Evolutionary conservation across 495 filamentous ascomycete genomes (phyloP).

Genomic region (Hypoxylon lienhwacheense): DNA sequence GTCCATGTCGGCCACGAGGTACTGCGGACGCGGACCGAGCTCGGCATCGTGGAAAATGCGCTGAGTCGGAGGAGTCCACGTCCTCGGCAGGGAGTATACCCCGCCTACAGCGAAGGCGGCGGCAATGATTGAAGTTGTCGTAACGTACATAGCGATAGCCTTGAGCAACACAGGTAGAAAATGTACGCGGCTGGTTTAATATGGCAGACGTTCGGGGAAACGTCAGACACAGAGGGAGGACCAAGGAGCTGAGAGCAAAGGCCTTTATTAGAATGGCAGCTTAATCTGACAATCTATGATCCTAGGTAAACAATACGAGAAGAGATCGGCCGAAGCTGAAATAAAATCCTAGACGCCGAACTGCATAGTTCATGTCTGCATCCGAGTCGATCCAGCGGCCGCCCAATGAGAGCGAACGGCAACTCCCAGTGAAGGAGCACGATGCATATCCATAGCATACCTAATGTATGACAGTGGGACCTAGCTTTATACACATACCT

Average conservation of each 20-base stretch:
- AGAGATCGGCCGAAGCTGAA: conserved; percentile 16
- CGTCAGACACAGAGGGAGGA: not conserved
- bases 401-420: conserved; percentile 34
- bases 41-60: conserved; percentile 45
- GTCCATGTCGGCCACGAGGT: conserved; percentile 61
- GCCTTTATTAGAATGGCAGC: conserved; percentile 9
- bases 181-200: too few species aligned
- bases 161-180: not conserved
- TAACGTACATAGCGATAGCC: conserved; percentile 24
- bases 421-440: conserved; percentile 7
- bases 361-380: conserved; percentile 3
- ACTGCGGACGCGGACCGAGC: conserved; percentile 61
- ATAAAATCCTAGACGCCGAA: not conserved
- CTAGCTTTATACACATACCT: not conserved
- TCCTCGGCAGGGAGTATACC: conserved; percentile 22
- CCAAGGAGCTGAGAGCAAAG: conserved; percentile 4
- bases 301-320: too few species aligned
- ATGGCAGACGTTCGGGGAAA: not conserved
- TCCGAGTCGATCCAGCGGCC: conserved; percentile 1
- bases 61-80: conserved; percentile 16
- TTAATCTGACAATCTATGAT: not conserved
- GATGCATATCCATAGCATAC: not conserved
- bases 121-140: conserved; percentile 15
- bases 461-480: too few species aligned
- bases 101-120: conserved; percentile 30